phyloP scores from a whole-genome alignment of 2,329 filamentous ascomycete species.

The Colletotrichum higginsianum region DNA sequence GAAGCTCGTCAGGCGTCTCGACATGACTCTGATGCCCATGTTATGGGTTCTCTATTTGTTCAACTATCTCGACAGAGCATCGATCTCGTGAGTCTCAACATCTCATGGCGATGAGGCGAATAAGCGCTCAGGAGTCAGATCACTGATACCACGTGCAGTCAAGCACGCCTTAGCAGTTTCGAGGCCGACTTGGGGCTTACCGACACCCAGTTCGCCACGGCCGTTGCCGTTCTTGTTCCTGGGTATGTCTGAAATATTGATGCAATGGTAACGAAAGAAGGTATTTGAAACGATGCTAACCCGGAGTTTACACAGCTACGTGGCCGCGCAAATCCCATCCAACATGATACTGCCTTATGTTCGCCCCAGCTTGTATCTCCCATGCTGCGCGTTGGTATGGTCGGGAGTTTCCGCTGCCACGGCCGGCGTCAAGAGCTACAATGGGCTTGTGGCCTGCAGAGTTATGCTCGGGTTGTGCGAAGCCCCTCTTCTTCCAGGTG shows the following conservation, averaged over 20 bases:
- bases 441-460: neutral
- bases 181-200: slow-evolving; percentile 14
- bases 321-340: neutral
- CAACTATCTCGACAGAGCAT: slow-evolving; percentile 48
- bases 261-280: slow-evolving; percentile 43
- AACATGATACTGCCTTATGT: slow-evolving; percentile 59
- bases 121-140: neutral
- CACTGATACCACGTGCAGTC: neutral
- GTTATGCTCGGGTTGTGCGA: slow-evolving; percentile 17
- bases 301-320: slow-evolving; percentile 42
- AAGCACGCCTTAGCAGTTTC: slow-evolving; percentile 23
- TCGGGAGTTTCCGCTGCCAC: slow-evolving; percentile 22
- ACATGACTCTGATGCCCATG: slow-evolving; percentile 47
- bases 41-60: slow-evolving; percentile 47
- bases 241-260: slow-evolving; percentile 45
- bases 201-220: slow-evolving; percentile 23
- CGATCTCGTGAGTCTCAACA: slow-evolving; percentile 32
- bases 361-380: slow-evolving; percentile 58
- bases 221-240: slow-evolving; percentile 1
- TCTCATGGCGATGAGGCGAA: neutral
- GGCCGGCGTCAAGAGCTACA: slow-evolving; percentile 17
- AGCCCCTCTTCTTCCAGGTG: slow-evolving; percentile 45
- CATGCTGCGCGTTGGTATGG: slow-evolving; percentile 29
- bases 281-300: slow-evolving; percentile 47
- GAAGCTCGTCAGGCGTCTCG: slow-evolving; percentile 44